Base-by-base conservation (phyloP, 148 eudicot species). In the Rhododendron kiyosumense region DNA sequence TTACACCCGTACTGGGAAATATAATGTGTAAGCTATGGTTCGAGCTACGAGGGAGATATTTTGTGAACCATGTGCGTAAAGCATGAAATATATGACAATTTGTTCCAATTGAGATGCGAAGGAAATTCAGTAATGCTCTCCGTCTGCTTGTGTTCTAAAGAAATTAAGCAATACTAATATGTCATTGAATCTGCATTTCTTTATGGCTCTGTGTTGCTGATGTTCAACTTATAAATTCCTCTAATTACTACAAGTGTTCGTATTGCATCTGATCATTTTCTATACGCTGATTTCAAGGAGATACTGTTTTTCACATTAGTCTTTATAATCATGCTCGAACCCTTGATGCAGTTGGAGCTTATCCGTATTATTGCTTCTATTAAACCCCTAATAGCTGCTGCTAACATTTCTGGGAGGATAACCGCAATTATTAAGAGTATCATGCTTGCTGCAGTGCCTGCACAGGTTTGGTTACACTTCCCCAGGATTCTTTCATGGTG, bases 341-440 rank as follows among this genome's bases (percentile, higher is more conserved):
- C 76, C 54, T 84, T 84, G 75, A 24, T 92, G 83, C 92, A 97
- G 98, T 89, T 94, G 92, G 99, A 97, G 93, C 90, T 97, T 86
- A 91, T 97, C 48, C 96, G 99, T 30, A 91, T 93, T 86, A 87
- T 94, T 75, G 86, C 98, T 41, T 89, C 87, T 91, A 87, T 88
- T 88, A 94, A 94, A 90, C 98, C 98, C 78, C 86, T 95, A 54
- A 59, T 93, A 83, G 94, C 99, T 89, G 95, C 95, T 89, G 85
- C 90, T 69, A 93, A 87, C 80, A 94, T 94, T 84, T 94, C 93
- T 85, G 96, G 94, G 87, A 94, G 93, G 88, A 89, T 89, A 67
- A 85, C 89, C 43, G 86, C 86, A 76, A 90, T 95, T 85, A 90
- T 97, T 52, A 89, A 88, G 88, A 86, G 84, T 84, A 87, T 89